A percentile compares a stretch with the other conserved stretches of the same genome.
These are phyloP conservation scores for Phyllosticta ampelicida DNA, from an alignment of 2,329 filamentous ascomycete species.

Conservation along the genomic window DNA sequence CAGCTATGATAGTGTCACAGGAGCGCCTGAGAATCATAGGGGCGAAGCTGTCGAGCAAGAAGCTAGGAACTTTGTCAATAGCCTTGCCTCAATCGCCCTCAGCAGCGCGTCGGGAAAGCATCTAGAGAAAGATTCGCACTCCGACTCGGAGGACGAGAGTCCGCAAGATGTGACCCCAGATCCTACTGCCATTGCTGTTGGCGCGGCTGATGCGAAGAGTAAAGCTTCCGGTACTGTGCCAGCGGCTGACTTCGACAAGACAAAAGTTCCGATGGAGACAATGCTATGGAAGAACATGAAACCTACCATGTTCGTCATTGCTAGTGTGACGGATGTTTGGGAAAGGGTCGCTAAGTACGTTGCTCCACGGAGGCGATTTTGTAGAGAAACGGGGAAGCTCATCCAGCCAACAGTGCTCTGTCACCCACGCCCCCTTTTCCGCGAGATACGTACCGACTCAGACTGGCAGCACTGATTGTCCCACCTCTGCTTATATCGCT, in stretches of 20 bases:
- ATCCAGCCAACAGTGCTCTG: conserved; percentile 25
- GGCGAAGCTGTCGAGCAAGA: conserved; percentile 78
- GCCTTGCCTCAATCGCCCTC: conserved; percentile 60
- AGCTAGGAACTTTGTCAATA: conserved; percentile 68
- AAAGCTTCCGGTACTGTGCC: conserved; percentile 42
- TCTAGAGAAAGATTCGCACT: conserved; percentile 52
- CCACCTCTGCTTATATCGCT: conserved; percentile 34
- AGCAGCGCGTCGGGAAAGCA: conserved; percentile 69
- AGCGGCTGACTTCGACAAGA: conserved; percentile 54
- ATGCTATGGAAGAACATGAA: conserved; percentile 69
- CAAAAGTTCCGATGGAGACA: conserved; percentile 65
- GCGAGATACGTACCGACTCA: conserved; percentile 32
- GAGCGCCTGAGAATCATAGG: conserved; percentile 71
- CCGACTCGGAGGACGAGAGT: conserved; percentile 24
- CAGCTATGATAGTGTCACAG: conserved; percentile 66
- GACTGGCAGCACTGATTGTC: conserved; percentile 35
- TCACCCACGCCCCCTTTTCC: conserved; percentile 40
- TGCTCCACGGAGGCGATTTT: conserved; percentile 1
- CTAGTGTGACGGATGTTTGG: conserved; percentile 50
- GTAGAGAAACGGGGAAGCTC: neutral
- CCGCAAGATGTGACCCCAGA: conserved; percentile 49
- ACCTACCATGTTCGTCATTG: conserved; percentile 57
- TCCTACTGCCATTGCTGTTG: conserved; percentile 45
- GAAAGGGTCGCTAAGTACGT: conserved; percentile 50
- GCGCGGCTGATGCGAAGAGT: conserved; percentile 44